These are phyloP conservation scores for Boletus smithii DNA, from an alignment of 1,284 basidiomycete species.

Conservation along the genomic window DNA sequence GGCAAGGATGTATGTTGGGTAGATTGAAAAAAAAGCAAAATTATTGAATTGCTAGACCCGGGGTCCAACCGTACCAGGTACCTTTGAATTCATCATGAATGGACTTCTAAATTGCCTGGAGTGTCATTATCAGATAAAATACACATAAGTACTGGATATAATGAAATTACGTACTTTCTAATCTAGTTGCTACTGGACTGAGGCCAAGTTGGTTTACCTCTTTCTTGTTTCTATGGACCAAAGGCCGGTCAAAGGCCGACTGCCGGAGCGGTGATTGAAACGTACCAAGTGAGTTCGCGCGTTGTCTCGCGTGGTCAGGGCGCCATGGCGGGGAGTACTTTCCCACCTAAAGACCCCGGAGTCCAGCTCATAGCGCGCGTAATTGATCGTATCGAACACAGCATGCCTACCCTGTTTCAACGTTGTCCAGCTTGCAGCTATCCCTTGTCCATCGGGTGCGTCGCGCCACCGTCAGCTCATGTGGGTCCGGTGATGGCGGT, in stretches of 20 bases:
- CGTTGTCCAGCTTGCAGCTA: neutral
- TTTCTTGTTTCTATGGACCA: too few relatives aligned
- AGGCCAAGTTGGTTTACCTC: too few relatives aligned
- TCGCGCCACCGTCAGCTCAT: constrained; percentile 2
- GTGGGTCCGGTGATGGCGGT: neutral
- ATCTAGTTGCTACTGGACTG: too few relatives aligned
- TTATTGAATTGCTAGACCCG: neutral
- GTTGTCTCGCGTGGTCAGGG: constrained; percentile 3
- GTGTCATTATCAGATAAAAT: too few relatives aligned
- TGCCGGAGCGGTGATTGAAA: constrained; percentile 11
- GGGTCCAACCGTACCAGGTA: neutral
- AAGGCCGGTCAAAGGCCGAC: constrained; percentile 4
- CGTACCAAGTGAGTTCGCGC: neutral
- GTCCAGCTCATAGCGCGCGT: constrained; percentile 6
- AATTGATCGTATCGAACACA: neutral
- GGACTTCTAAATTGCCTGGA: too few relatives aligned
- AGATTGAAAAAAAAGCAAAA: neutral
- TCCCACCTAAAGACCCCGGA: constrained; percentile 11
- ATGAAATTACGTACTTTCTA: too few relatives aligned
- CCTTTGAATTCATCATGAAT: too few relatives aligned
- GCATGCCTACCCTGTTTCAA: constrained; percentile 1
- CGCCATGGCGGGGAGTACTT: constrained; percentile 3
- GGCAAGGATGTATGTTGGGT: neutral
- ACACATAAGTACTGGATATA: too few relatives aligned
- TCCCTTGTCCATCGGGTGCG: neutral